Evolutionary conservation across 768 basidiomycete genomes (phyloP).

Genomic region (Trametes sanguinea): DNA sequence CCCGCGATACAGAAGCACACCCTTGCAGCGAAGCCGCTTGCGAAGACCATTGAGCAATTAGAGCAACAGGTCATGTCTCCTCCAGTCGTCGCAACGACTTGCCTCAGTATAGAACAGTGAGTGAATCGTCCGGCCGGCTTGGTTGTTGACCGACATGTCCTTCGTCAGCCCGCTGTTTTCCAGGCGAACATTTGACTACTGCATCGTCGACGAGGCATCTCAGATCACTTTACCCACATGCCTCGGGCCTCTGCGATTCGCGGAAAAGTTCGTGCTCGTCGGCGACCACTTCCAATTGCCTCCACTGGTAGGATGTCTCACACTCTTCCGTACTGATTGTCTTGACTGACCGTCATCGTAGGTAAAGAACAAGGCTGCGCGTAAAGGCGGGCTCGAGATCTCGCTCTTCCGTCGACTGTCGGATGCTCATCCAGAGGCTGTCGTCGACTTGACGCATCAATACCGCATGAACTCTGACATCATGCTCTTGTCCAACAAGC

Average conservation of each 20-base stretch:
- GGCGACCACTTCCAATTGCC: constrained; percentile 98
- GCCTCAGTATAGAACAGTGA: constrained; percentile 91
- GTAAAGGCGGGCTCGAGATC: constrained; percentile 83
- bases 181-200: constrained; percentile 88
- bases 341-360: constrained; percentile 35
- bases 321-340: not conserved
- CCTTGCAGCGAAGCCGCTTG: constrained; percentile 52
- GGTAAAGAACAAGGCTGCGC: constrained; percentile 82
- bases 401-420: constrained; percentile 90
- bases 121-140: no score
- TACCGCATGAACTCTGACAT: constrained; percentile 98
- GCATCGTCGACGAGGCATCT: constrained; percentile 97
- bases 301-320: constrained; percentile 62
- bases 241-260: constrained; percentile 88
- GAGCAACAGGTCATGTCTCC: constrained; percentile 84
- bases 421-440: constrained; percentile 81
- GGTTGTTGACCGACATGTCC: no score
- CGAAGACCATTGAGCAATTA: constrained; percentile 76
- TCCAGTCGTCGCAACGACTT: constrained; percentile 95
- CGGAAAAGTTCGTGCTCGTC: constrained; percentile 89
- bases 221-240: constrained; percentile 97
- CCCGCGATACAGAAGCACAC: constrained; percentile 76
- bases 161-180: constrained; percentile 78
- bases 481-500: constrained; percentile 85
- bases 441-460: constrained; percentile 84